Evolutionary conservation across 78 protist genomes (phyloP).

Genomic region (Dictyostelium brefeldianum): DNA sequence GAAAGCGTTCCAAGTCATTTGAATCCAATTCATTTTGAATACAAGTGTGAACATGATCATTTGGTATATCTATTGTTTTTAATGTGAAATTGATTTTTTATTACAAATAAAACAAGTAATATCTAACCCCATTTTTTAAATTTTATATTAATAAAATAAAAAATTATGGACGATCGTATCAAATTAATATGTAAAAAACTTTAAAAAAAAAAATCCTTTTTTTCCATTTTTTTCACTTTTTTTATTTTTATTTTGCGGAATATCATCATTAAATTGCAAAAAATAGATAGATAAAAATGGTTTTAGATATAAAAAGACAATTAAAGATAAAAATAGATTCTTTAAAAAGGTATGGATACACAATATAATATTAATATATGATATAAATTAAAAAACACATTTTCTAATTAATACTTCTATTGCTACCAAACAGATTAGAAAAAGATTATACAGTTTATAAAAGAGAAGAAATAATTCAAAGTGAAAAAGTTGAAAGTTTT

Average conservation of each 20-base stretch:
- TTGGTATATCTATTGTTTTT: too few relatives aligned
- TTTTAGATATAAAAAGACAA: constrained; percentile 19
- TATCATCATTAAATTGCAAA: neutral
- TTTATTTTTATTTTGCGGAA: neutral
- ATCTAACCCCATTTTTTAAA: too few relatives aligned
- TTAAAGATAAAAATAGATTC: constrained; percentile 56
- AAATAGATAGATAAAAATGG: neutral
- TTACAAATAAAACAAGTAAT: too few relatives aligned
- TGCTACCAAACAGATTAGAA: constrained; percentile 21
- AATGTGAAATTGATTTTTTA: too few relatives aligned
- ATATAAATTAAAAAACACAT: too few relatives aligned
- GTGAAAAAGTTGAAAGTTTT: constrained; percentile 4
- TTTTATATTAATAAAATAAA: neutral
- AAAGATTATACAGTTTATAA: constrained; percentile 49
- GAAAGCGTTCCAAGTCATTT: too few relatives aligned
- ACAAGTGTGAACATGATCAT: too few relatives aligned
- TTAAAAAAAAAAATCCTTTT: neutral
- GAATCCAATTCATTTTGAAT: too few relatives aligned
- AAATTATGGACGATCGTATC: neutral
- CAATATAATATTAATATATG: too few relatives aligned
- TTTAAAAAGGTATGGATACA: constrained; percentile 44
- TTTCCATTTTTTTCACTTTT: neutral
- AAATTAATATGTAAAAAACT: neutral
- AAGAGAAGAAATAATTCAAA: constrained; percentile 42
- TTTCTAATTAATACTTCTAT: too few relatives aligned